These are phyloP conservation scores for Sugiyamaella neomexicana DNA, from an alignment of 1,139 yeast genomes.

Conservation along the genomic window DNA sequence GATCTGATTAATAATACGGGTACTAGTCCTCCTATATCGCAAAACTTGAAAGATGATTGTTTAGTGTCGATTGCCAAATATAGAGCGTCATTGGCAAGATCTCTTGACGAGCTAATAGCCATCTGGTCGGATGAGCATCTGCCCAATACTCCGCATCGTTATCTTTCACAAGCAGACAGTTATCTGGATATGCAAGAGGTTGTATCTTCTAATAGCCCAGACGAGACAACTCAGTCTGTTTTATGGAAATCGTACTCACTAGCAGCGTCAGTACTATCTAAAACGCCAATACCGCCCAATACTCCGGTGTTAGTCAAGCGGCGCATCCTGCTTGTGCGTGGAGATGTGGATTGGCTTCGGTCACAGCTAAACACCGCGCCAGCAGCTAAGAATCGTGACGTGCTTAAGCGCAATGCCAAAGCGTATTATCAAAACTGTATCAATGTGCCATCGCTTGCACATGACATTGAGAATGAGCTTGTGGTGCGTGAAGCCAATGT, in stretches of 20 bases:
- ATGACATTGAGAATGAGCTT: conserved; percentile 22
- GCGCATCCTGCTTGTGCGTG: conserved; percentile 29
- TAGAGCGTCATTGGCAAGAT: conserved; percentile 11
- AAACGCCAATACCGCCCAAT: conserved; percentile 8
- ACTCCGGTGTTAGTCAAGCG: conserved; percentile 19
- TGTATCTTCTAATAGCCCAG: neutral
- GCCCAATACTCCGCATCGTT: conserved; percentile 27
- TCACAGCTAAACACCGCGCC: conserved; percentile 25
- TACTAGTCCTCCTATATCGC: neutral
- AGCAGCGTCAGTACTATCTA: conserved; percentile 21
- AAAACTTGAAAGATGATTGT: conserved; percentile 22
- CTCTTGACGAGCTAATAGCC: conserved; percentile 10
- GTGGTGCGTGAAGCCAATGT: conserved; percentile 24
- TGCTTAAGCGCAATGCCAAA: conserved; percentile 29
- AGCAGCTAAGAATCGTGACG: conserved; percentile 28
- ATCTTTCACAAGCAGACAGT: conserved; percentile 32
- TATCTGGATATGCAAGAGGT: conserved; percentile 29
- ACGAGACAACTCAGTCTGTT: neutral
- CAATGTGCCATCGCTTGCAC: conserved; percentile 23
- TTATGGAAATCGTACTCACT: conserved; percentile 21
- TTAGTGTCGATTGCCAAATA: conserved; percentile 26
- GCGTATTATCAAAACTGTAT: conserved; percentile 31
- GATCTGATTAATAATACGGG: neutral
- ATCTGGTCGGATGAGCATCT: conserved; percentile 24
- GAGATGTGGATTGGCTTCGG: conserved; percentile 34